These are phyloP conservation scores for Plectranthus barbatus DNA, from an alignment of 257 asterid genomes.

Conservation along the genomic window DNA sequence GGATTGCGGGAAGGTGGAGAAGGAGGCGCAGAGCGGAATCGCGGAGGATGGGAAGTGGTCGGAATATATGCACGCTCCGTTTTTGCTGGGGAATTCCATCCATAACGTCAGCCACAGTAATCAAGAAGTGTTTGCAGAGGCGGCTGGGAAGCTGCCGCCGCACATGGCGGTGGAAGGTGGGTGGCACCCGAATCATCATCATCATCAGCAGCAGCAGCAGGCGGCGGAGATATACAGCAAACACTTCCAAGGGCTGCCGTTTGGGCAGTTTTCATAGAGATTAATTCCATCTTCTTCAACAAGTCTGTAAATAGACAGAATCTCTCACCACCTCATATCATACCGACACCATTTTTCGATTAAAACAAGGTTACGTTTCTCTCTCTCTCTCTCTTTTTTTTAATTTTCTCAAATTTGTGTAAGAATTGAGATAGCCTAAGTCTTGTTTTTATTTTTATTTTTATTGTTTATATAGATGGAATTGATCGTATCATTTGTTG, in stretches of 20 bases:
- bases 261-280: constrained; percentile 58
- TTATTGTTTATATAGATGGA: background rate
- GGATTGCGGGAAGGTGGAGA: no score
- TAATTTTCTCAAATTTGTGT: constrained; percentile 11
- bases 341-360: constrained; percentile 36
- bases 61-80: constrained; percentile 69
- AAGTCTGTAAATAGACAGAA: constrained; percentile 50
- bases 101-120: constrained; percentile 10
- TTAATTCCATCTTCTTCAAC: background rate
- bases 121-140: constrained; percentile 35
- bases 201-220: no score
- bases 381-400: background rate
- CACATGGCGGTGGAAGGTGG: no score
- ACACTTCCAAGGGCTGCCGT: constrained; percentile 36
- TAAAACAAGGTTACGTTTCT: background rate
- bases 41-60: constrained; percentile 59
- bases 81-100: constrained; percentile 26
- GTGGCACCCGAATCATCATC: no score
- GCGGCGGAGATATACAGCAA: constrained; percentile 43
- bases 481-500: background rate
- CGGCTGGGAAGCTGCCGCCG: constrained; percentile 27
- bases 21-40: constrained; percentile 15
- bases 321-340: constrained; percentile 17
- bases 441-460: background rate
- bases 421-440: constrained; percentile 15